Conservation (phyloP, 345 rosid genomes). For the Erodium maritimum region DNA sequence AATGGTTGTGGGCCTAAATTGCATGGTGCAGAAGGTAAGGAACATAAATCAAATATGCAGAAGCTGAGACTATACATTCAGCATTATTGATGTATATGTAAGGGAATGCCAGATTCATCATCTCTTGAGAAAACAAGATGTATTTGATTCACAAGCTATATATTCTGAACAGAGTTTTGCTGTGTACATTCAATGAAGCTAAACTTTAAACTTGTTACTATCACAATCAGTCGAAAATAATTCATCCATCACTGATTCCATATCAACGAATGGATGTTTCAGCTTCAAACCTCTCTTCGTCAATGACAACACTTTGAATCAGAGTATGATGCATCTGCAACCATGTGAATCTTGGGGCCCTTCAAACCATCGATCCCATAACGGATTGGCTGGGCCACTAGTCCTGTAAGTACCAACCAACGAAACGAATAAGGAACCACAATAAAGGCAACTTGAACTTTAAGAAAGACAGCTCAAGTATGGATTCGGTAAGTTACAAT, state of each 20-base stretch:
- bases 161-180: background rate
- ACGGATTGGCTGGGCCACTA: conserved; percentile 46
- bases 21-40: too few species aligned
- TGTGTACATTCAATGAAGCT: background rate
- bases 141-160: background rate
- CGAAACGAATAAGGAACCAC: background rate
- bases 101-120: background rate
- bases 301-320: conserved; percentile 6
- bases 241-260: background rate
- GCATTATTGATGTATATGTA: too few species aligned
- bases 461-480: background rate
- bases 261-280: background rate
- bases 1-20: too few species aligned
- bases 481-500: conserved; percentile 25
- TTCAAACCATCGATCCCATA: conserved; percentile 93
- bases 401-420: conserved; percentile 39
- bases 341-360: conserved; percentile 50
- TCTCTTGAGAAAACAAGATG: background rate
- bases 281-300: background rate
- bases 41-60: too few species aligned
- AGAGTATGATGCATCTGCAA: conserved; percentile 71
- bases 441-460: background rate
- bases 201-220: too few species aligned
- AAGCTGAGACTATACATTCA: too few species aligned
- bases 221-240: background rate